A percentile compares a stretch with the other conserved stretches of the same genome.
These are phyloP conservation scores for Cytospora leucostoma DNA, from an alignment of 2,329 filamentous ascomycete species.

Conservation along the genomic window DNA sequence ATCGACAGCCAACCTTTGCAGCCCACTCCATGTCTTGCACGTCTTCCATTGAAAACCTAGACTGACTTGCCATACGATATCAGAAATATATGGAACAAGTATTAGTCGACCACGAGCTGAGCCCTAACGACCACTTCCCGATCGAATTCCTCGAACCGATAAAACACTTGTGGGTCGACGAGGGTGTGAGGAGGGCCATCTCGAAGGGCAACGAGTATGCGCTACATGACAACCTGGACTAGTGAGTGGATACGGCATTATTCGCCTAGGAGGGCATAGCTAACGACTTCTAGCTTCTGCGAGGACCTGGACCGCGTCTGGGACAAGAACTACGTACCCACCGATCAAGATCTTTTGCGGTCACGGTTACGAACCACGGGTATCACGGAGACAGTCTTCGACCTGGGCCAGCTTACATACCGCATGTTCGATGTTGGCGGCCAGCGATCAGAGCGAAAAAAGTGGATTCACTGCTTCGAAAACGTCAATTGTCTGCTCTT, in stretches of 20 bases:
- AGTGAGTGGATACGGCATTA: conserved; percentile 60
- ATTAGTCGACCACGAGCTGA: conserved; percentile 78
- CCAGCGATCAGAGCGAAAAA: conserved; percentile 90
- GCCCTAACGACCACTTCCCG: conserved; percentile 78
- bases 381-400: conserved; percentile 93
- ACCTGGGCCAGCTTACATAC: conserved; percentile 88
- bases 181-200: conserved; percentile 83
- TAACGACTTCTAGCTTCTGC: conserved; percentile 68
- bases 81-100: conserved; percentile 79
- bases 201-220: conserved; percentile 95
- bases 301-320: conserved; percentile 75
- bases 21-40: background rate
- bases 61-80: conserved; percentile 21
- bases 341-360: conserved; percentile 91
- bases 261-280: background rate
- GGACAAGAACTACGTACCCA: conserved; percentile 77
- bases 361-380: conserved; percentile 89
- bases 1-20: background rate
- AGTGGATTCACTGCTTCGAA: conserved; percentile 97
- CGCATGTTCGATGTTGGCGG: conserved; percentile 96
- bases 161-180: conserved; percentile 80
- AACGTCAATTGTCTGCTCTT: conserved; percentile 92
- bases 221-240: conserved; percentile 90
- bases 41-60: conserved; percentile 1
- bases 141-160: conserved; percentile 77